phyloP scores from a whole-genome alignment of 2,329 filamentous ascomycete species.

The Beauveria caledonica region DNA sequence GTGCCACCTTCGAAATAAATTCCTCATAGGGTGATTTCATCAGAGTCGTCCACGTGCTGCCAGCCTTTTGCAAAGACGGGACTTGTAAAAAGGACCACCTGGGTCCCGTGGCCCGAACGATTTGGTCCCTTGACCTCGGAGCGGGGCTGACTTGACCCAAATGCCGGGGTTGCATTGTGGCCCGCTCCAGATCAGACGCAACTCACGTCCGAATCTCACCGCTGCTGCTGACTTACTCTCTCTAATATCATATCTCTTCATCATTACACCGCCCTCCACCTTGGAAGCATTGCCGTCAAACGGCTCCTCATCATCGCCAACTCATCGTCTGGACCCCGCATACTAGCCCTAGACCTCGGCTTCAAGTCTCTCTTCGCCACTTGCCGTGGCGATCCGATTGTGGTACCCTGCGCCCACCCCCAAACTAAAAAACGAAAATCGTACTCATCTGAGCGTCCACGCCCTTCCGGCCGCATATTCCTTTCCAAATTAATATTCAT shows the following conservation, averaged over 20 bases:
- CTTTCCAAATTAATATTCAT: neutral
- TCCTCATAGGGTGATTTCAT: too few species aligned
- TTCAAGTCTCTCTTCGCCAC: neutral
- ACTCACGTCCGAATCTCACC: neutral
- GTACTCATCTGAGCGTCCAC: neutral
- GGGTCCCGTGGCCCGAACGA: neutral
- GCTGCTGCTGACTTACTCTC: neutral
- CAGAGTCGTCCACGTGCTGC: too few species aligned
- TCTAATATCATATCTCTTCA: neutral
- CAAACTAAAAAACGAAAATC: neutral
- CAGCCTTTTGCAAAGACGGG: neutral
- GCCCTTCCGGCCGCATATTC: neutral
- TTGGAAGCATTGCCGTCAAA: neutral
- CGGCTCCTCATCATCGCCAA: neutral
- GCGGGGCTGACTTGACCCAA: neutral
- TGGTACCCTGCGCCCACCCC: neutral
- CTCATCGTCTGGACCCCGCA: neutral
- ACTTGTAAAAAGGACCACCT: neutral
- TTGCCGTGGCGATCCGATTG: neutral
- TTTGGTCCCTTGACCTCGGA: conserved; percentile 8
- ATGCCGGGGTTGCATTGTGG: neutral
- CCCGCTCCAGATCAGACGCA: neutral
- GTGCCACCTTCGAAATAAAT: neutral
- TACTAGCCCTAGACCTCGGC: neutral
- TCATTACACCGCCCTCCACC: neutral